Evolutionary conservation across 2,329 filamentous ascomycete genomes (phyloP).

Genomic region (Lachnellula arida): DNA sequence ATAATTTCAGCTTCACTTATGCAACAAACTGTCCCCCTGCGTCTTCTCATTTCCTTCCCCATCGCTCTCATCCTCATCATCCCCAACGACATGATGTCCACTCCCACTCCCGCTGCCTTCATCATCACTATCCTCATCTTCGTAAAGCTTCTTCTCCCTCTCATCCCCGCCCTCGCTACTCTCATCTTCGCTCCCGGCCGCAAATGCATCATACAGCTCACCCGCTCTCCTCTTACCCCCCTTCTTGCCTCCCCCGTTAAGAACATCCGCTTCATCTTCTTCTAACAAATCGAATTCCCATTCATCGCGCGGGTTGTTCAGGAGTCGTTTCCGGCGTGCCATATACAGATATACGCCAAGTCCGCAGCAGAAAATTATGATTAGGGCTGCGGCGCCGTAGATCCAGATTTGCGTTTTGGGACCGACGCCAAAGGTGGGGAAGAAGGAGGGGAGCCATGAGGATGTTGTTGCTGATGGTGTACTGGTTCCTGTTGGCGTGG

Average conservation of each 20-base stretch:
- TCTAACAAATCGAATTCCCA: slow-evolving; percentile 95
- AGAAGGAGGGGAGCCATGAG: slow-evolving; percentile 71
- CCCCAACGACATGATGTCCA: slow-evolving; percentile 48
- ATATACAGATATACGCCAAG: slow-evolving; percentile 79
- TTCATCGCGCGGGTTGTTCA: slow-evolving; percentile 69
- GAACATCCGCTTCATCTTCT: slow-evolving; percentile 65
- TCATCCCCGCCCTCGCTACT: slow-evolving; percentile 39
- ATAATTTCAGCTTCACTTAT: slow-evolving; percentile 11
- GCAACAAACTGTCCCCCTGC: slow-evolving; percentile 12
- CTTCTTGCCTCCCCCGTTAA: slow-evolving; percentile 43
- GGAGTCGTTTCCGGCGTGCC: slow-evolving; percentile 70
- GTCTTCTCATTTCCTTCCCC: slow-evolving; percentile 14
- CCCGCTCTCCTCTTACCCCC: slow-evolving; percentile 60
- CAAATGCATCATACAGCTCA: slow-evolving; percentile 96
- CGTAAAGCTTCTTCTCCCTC: slow-evolving; percentile 31
- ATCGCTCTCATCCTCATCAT: slow-evolving; percentile 35
- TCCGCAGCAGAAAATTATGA: slow-evolving; percentile 74
- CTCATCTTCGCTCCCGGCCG: slow-evolving; percentile 79
- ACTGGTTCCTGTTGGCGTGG: slow-evolving; percentile 16
- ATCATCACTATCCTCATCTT: slow-evolving; percentile 31
- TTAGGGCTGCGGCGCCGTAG: slow-evolving; percentile 78
- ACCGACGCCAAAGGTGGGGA: slow-evolving; percentile 86
- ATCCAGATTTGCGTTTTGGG: slow-evolving; percentile 92
- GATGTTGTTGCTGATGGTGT: slow-evolving; percentile 17
- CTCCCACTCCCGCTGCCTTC: slow-evolving; percentile 14